phyloP scores from a whole-genome alignment of 192 early-diverging fungal genomes.

The Funneliformis mosseae region DNA sequence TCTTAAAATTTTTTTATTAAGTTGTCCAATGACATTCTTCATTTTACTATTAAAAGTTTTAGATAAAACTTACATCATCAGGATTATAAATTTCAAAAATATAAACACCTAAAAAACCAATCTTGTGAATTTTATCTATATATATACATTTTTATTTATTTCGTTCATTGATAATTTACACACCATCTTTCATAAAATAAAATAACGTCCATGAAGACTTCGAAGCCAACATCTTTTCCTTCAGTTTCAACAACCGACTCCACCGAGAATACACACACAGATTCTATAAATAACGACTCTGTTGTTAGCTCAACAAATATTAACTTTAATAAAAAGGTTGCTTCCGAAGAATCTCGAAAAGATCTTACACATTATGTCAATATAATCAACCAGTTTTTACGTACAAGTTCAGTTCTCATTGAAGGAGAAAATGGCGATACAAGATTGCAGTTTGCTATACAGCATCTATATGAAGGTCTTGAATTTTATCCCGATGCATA shows the following conservation, averaged over 20 bases:
- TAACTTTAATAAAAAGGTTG: neutral
- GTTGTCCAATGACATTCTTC: neutral
- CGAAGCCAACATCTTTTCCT: neutral
- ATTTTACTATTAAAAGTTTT: neutral
- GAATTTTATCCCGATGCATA: slow-evolving; percentile 8
- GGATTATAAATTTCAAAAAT: neutral
- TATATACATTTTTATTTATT: too few species aligned
- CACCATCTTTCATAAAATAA: neutral
- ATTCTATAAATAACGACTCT: neutral
- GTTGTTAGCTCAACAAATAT: neutral
- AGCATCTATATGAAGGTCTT: neutral
- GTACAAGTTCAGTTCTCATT: neutral
- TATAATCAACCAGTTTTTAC: neutral
- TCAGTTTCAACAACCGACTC: neutral
- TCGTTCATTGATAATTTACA: too few species aligned
- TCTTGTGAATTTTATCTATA: too few species aligned
- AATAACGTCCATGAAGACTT: neutral
- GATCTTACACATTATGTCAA: slow-evolving; percentile 7
- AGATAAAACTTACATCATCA: neutral
- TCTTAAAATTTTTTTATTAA: neutral
- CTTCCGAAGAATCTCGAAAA: neutral
- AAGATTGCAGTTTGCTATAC: slow-evolving; percentile 19
- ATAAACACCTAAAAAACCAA: neutral
- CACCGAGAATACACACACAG: neutral
- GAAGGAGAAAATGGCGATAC: slow-evolving; percentile 3